A percentile compares a stretch with the other conserved stretches of the same genome.
Conservation (phyloP, 2,329 filamentous ascomycete genomes). For the Verticillium nonalfalfae region DNA sequence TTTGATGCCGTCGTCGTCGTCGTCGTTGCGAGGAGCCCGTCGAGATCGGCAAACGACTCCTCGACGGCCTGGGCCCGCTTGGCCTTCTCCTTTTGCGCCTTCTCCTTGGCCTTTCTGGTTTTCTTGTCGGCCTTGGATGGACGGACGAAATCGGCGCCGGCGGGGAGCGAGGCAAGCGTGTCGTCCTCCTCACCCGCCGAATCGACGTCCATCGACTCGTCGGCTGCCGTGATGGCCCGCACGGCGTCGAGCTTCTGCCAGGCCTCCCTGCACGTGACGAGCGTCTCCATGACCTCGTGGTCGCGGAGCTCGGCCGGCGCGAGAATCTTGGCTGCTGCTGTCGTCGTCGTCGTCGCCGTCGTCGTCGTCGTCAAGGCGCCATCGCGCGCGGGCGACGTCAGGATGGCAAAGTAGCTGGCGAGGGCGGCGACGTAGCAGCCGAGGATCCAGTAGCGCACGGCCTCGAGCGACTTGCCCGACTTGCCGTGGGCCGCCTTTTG, state of each 20-base stretch:
- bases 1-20: conserved; percentile 36
- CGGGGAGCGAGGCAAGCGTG: conserved; percentile 13
- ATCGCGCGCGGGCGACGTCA: conserved; percentile 73
- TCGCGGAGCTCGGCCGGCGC: conserved; percentile 77
- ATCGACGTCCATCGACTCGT: conserved; percentile 21
- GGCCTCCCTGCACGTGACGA: conserved; percentile 72
- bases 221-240: conserved; percentile 33
- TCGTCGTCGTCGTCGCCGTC: conserved; percentile 39
- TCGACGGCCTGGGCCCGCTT: conserved; percentile 58
- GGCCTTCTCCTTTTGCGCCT: conserved; percentile 29
- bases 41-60: conserved; percentile 63
- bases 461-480: conserved; percentile 45
- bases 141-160: conserved; percentile 12
- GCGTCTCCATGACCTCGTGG: conserved; percentile 82
- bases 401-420: conserved; percentile 88
- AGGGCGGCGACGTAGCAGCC: conserved; percentile 82
- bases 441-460: conserved; percentile 72
- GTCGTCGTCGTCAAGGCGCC: conserved; percentile 30
- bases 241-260: conserved; percentile 72
- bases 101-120: conserved; percentile 35
- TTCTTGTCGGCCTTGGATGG: conserved; percentile 22
- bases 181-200: conserved; percentile 26
- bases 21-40: conserved; percentile 48
- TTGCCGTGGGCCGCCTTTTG: conserved; percentile 51
- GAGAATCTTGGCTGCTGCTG: conserved; percentile 54